Conservation (phyloP, 78 protist species). For the Guillardia theta region DNA sequence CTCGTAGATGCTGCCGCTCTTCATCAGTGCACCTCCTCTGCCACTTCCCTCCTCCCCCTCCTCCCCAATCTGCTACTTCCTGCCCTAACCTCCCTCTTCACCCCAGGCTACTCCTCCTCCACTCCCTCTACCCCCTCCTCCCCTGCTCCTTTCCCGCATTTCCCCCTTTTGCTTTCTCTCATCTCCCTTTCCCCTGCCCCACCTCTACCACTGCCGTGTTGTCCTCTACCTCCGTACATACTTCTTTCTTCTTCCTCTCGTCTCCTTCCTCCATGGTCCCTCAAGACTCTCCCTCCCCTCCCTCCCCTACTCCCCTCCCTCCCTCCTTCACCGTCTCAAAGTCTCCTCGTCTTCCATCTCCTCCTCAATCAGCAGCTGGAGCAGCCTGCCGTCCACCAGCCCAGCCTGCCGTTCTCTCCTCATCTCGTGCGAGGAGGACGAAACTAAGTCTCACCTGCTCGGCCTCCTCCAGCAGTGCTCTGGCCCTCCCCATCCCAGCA, state of each 20-base stretch:
- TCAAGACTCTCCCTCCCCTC: not conserved
- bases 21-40: not conserved
- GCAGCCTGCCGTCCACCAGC: no score
- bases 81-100: not conserved
- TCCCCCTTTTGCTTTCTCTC: not conserved
- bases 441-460: no score
- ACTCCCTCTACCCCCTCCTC: not conserved
- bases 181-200: not conserved
- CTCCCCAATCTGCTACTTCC: not conserved
- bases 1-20: no score
- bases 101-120: not conserved
- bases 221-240: not conserved
- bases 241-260: not conserved
- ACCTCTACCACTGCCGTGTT: not conserved
- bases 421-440: no score
- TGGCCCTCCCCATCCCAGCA: no score
- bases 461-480: no score
- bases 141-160: not conserved
- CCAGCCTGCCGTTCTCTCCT: no score
- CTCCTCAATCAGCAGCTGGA: no score
- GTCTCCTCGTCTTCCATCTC: not conserved
- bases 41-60: not conserved
- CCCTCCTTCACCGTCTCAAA: not conserved
- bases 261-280: not conserved
- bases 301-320: not conserved